Base-by-base conservation (phyloP, 805 yeast species). In the Candida pseudoglaebosa region DNA sequence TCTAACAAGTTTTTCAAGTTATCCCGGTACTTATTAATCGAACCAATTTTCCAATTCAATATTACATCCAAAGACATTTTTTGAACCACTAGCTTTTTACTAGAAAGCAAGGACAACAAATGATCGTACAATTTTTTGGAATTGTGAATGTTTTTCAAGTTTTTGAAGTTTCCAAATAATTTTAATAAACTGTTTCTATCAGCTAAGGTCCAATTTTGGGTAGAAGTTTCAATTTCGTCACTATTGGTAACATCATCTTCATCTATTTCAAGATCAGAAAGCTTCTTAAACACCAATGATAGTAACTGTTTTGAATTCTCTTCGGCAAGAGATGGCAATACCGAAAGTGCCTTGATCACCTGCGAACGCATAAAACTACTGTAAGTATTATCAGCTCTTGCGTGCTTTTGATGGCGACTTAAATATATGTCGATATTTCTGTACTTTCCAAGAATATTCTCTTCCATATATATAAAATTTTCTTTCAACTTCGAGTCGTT, bases 1-100 rank as follows among this genome's bases (percentile, higher is more conserved):
- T 91, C 96, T 13, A 91, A 65, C 41, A 93, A 60, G 45, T 83
- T 89, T 34, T 64, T 73, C 49, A 93, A 64, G 48, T 82, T 82
- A 43, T 84, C 95, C 40, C 73, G 70, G 54, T 88, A 91, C 54
- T 82, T 84, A 38, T 71, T 73, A 24, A 87, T 61, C 3, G 67
- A 67, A 1, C 75, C 71, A 34, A 73, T 68, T 46, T 80, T 79
- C 69, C 75, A 84, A 28, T 84, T 78, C 26, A 88, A 59, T 4
- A 93, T 52, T 29, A 84, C 82, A 33, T 77, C 73, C 34, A 93
- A 66, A 0, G 96, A 93, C 22, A 78, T 58, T 45, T 77, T 79
- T 60, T 91, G 97, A 1, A 82, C 70, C 5, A 75, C 77, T 1
- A 74, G 54, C 33, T 70, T 74, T 49, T 79, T 76, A 54, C 82